Percentiles rank a stretch among this genome's conserved stretches.
Conservation (phyloP, 495 filamentous ascomycete genomes). For the Aspergillus conjunctus region DNA sequence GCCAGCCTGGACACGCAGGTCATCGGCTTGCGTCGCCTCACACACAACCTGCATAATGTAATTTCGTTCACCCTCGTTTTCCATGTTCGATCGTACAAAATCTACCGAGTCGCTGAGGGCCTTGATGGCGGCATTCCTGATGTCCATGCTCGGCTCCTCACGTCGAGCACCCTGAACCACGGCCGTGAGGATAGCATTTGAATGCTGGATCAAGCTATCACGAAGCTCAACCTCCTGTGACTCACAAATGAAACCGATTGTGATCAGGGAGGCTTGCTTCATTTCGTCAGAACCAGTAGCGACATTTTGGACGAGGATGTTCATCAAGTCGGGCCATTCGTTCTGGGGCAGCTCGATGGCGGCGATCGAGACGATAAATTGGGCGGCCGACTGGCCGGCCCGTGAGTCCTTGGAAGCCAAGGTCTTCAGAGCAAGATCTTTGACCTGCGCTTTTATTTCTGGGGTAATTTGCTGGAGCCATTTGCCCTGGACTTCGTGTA, state of each 20-base stretch:
- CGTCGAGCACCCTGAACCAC: constrained; percentile 97
- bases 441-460: constrained; percentile 80
- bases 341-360: constrained; percentile 89
- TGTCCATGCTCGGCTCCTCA: constrained; percentile 87
- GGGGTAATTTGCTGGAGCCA: constrained; percentile 81
- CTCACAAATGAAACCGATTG: constrained; percentile 98
- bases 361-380: constrained; percentile 93
- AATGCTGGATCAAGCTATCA: constrained; percentile 77
- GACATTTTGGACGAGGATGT: constrained; percentile 84
- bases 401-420: constrained; percentile 72
- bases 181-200: constrained; percentile 95
- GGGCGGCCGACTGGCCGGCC: constrained; percentile 85
- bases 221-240: constrained; percentile 86
- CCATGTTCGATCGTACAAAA: constrained; percentile 96
- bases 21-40: constrained; percentile 91
- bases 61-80: constrained; percentile 97
- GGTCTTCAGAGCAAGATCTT: constrained; percentile 83
- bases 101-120: constrained; percentile 96
- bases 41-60: constrained; percentile 99
- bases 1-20: constrained; percentile 88
- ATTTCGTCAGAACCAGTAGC: constrained; percentile 79
- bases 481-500: constrained; percentile 85
- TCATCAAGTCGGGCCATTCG: constrained; percentile 96
- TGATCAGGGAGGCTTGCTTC: constrained; percentile 90
- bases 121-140: constrained; percentile 87